A percentile compares a stretch with the other conserved stretches of the same genome.
phyloP scores from a whole-genome alignment of 2,329 filamentous ascomycete species.

The Atkinsonella hypoxylon region DNA sequence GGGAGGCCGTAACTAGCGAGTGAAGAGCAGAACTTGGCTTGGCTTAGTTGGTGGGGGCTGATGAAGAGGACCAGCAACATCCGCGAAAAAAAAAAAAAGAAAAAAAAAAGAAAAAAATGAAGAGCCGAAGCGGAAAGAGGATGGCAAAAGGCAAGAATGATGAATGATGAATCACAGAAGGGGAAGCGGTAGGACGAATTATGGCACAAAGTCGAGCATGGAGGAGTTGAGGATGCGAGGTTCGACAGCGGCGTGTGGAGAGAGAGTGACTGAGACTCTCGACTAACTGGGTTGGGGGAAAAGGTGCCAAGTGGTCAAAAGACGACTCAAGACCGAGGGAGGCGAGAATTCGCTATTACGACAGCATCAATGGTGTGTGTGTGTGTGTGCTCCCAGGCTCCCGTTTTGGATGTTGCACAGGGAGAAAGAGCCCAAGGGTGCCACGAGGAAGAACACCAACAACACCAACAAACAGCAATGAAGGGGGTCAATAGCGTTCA shows the following conservation, averaged over 20 bases:
- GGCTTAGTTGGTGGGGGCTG: neutral
- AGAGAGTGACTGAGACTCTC: neutral
- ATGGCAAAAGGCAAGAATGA: too few relatives aligned
- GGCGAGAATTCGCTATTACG: neutral
- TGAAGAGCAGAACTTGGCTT: neutral
- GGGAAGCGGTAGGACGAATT: neutral
- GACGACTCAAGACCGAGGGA: neutral
- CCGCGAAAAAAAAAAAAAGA: neutral
- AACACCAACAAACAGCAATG: too few relatives aligned
- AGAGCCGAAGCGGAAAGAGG: too few relatives aligned
- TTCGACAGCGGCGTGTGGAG: neutral
- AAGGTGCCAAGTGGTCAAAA: neutral
- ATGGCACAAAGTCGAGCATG: neutral
- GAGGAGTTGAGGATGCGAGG: neutral
- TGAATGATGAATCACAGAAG: too few relatives aligned
- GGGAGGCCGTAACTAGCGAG: slow-evolving; percentile 1
- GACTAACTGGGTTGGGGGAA: too few relatives aligned
- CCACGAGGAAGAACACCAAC: slow-evolving; percentile 8
- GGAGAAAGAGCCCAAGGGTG: slow-evolving; percentile 9
- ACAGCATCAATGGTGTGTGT: neutral
- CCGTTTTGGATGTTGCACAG: slow-evolving; percentile 5
- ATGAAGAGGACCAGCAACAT: neutral
- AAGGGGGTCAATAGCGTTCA: neutral
- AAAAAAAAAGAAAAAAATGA: neutral
- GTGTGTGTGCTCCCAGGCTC: neutral